Percentiles rank a stretch among this genome's conserved stretches.
Conservation (phyloP, 148 eudicot species). For the Chenopodium album region DNA sequence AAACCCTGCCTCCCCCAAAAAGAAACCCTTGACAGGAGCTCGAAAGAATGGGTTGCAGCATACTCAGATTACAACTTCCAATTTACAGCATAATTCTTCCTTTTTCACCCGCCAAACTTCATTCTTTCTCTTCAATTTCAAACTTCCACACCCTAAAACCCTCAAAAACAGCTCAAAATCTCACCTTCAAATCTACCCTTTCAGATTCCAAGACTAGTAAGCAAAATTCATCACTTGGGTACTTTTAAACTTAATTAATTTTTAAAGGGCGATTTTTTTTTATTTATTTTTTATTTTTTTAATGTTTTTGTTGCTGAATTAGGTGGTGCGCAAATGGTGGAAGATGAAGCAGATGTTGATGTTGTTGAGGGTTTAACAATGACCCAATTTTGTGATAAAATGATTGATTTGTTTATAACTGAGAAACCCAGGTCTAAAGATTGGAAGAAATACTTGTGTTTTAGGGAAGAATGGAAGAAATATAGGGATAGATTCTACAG, state of each 20-base stretch:
- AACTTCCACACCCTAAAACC: constrained; percentile 13
- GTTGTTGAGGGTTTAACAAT: constrained; percentile 79
- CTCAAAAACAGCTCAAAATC: constrained; percentile 1
- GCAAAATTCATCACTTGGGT: constrained; percentile 9
- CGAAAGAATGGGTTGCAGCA: constrained; percentile 15
- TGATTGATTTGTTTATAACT: constrained; percentile 78
- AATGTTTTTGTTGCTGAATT: constrained; percentile 25
- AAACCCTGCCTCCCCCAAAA: not conserved
- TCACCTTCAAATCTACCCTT: not conserved
- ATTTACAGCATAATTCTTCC: not conserved
- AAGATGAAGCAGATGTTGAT: constrained; percentile 55
- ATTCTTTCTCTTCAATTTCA: not conserved
- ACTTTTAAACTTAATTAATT: not conserved
- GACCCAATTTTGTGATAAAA: constrained; percentile 81
- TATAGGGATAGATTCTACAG: constrained; percentile 68
- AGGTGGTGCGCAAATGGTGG: constrained; percentile 33
- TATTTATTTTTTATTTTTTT: not conserved
- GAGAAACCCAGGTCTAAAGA: constrained; percentile 87
- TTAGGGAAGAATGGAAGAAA: constrained; percentile 89
- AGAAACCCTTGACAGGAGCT: not conserved
- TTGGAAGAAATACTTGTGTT: constrained; percentile 79
- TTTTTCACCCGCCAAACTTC: not conserved
- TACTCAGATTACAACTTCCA: constrained; percentile 20
- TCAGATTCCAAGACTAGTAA: constrained; percentile 17
- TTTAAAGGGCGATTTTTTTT: not conserved